phyloP scores from a whole-genome alignment of 257 asterid genomes.

The Haberlea rhodopensis region DNA sequence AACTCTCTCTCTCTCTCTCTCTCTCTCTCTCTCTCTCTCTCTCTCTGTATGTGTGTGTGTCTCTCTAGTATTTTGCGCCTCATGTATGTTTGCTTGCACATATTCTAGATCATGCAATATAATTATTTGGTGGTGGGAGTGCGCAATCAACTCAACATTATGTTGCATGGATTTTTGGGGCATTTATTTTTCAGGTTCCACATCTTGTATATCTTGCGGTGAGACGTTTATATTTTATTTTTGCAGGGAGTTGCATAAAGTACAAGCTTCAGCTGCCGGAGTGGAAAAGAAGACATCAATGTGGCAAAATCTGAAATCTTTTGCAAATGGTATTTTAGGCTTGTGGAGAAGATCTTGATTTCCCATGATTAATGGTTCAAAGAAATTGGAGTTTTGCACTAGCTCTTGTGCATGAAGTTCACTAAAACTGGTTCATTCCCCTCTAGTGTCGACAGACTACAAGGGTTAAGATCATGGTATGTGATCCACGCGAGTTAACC shows the following conservation, averaged over 20 bases:
- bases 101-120: not conserved
- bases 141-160: constrained; percentile 4
- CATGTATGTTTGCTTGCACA: no score
- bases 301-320: constrained; percentile 73
- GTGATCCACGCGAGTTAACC: no score
- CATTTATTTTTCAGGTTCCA: not conserved
- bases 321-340: constrained; percentile 63
- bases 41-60: no score
- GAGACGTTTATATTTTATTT: not conserved
- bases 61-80: no score
- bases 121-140: not conserved
- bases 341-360: constrained; percentile 53
- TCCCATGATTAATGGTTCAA: not conserved
- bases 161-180: not conserved
- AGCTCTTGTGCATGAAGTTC: not conserved
- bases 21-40: no score
- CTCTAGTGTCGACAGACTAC: not conserved
- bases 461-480: not conserved
- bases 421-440: not conserved
- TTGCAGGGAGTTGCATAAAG: constrained; percentile 44
- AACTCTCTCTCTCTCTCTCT: no score
- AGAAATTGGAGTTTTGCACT: not conserved
- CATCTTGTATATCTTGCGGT: constrained; percentile 3
- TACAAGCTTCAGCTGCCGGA: constrained; percentile 32
- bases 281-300: constrained; percentile 41